Percentiles rank a stretch among this genome's conserved stretches.
phyloP scores from a whole-genome alignment of 768 basidiomycete genomes.

The Trametes cingulata region DNA sequence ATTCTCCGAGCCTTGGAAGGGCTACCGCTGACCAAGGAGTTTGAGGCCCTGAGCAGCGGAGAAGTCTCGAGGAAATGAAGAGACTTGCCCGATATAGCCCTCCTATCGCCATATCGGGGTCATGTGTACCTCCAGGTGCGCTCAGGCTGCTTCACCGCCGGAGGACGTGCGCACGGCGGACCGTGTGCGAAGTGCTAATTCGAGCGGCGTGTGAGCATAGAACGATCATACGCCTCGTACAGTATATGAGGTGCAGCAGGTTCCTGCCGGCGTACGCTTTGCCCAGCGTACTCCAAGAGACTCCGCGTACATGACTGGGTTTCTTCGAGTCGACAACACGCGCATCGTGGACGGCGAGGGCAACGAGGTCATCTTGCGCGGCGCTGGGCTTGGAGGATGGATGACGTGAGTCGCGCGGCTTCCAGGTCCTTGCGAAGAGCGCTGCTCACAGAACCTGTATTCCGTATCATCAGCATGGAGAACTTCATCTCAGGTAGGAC shows the following conservation, averaged over 20 bases:
- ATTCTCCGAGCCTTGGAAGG: not conserved
- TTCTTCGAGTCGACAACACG: constrained; percentile 57
- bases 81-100: not conserved
- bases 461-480: constrained; percentile 53
- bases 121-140: constrained; percentile 5
- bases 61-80: constrained; percentile 3
- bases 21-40: not conserved
- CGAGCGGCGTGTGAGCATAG: constrained; percentile 3
- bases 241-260: not conserved
- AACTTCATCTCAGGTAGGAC: constrained; percentile 65
- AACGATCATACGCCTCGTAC: not conserved
- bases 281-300: not conserved
- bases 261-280: too few relatives aligned
- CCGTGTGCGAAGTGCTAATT: constrained; percentile 8
- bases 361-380: constrained; percentile 61
- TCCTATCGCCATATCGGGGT: constrained; percentile 6
- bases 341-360: constrained; percentile 61
- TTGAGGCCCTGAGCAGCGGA: not conserved
- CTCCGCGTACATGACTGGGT: constrained; percentile 39
- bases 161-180: not conserved
- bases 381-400: constrained; percentile 84
- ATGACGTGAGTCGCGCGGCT: constrained; percentile 65
- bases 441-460: not conserved
- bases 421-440: not conserved
- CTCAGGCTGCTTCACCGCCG: not conserved